Evolutionary conservation across 148 eudicot species (phyloP), one percentile per base, ranked within the genome.

Genomic region (Fagopyrum homotropicum): DNA sequence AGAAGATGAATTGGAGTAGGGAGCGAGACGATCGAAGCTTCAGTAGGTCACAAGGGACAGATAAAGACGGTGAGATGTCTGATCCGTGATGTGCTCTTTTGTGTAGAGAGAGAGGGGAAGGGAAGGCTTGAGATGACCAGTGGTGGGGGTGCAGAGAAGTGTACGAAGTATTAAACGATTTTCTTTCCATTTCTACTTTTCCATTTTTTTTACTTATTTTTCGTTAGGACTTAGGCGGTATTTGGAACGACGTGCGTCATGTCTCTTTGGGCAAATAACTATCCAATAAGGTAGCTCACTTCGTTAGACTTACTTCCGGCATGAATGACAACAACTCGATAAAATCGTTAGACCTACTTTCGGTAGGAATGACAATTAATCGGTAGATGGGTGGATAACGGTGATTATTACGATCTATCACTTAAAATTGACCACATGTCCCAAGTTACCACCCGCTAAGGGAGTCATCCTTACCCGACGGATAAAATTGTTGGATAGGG

Each of bases 41-140:
- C 51, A 76, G 47, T 56, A 75, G 81, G 81, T 79, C 76, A 66
- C 35, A 15, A 50, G 76, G 69, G 50, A 59, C 45, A 75, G 77
- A 74, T 14, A 45, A 69, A 69, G 84, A 75, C 17, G 57, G 75
- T 44, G 69, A 76, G 61, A 69, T 29, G 71, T 79, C 54, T 79
- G 87, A 84, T 84, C 87, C 87, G 87, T 71, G 84, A 77, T 84
- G 82, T 84, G 82, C 87, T 81, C 84, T 79, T 35, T 4, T 14
- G 51, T 10, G 3, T 40, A 26, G 73, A 50, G 17, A 75, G 68
- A 9, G 45, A 63, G 44, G 22, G 48, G 52, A 63, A 10, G 75
- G 6, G 29, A 72, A 54, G 59, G 19, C 35, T 45, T 56, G 74
- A 55, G 60, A 66, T 55, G 30, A 16, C 10, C 71, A 66, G 71